Percentiles rank a stretch among this genome's conserved stretches.
These are phyloP conservation scores for Colletotrichum acutatum DNA, from an alignment of 2,329 filamentous ascomycete species.

Conservation along the genomic window DNA sequence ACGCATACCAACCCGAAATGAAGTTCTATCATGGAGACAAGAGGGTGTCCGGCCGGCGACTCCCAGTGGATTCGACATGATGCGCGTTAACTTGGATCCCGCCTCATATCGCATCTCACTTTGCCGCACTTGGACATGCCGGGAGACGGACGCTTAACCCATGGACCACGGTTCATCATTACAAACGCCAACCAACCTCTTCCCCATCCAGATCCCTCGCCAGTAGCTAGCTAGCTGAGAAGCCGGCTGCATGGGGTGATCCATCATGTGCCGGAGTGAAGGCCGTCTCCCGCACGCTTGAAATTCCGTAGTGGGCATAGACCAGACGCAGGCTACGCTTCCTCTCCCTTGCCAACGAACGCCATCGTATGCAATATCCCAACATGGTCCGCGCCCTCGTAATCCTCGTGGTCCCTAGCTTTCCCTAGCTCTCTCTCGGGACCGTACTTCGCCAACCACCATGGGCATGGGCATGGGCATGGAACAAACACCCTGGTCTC, in stretches of 20 bases:
- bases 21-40: background rate
- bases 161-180: background rate
- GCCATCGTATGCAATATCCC: conserved; percentile 11
- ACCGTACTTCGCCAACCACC: background rate
- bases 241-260: background rate
- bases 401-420: conserved; percentile 21
- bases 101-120: conserved; percentile 6
- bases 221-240: background rate
- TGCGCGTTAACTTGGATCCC: background rate
- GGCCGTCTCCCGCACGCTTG: conserved; percentile 22
- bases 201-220: background rate
- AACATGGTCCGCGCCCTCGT: conserved; percentile 9
- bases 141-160: background rate
- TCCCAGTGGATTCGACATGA: conserved; percentile 14
- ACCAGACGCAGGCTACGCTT: background rate
- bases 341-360: background rate
- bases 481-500: background rate
- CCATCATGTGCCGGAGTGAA: conserved; percentile 29
- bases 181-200: background rate
- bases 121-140: background rate
- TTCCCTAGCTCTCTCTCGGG: background rate
- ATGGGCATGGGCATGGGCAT: background rate
- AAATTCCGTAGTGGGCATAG: background rate
- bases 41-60: conserved; percentile 29
- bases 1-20: background rate